Conservation (phyloP, 2,329 filamentous ascomycete genomes). For the Exutisphaerella laricina region DNA sequence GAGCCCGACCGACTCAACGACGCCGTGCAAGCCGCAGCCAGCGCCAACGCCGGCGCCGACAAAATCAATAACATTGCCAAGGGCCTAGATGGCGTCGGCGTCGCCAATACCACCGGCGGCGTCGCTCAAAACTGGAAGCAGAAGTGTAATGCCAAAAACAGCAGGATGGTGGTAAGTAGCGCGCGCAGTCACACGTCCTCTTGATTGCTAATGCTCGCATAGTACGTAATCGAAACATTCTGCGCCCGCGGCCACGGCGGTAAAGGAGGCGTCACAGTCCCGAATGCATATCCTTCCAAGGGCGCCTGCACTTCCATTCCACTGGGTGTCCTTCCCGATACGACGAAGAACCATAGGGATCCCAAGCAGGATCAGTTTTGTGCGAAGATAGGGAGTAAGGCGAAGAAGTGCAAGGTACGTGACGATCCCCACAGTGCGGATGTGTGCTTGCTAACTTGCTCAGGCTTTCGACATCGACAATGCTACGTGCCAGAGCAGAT, state of each 20-base stretch:
- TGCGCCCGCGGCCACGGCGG: not conserved
- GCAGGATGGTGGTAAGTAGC: no score
- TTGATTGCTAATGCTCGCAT: no score
- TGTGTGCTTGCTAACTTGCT: not conserved
- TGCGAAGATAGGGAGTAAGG: not conserved
- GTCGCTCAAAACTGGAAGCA: not conserved
- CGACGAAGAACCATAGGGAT: not conserved
- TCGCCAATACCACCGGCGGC: no score
- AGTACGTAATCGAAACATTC: not conserved
- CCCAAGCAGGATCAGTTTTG: not conserved
- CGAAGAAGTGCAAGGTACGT: not conserved
- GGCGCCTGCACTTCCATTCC: not conserved
- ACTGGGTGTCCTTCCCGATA: not conserved
- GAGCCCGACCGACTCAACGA: not conserved
- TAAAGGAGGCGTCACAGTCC: slow-evolving; percentile 1
- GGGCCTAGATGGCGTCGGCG: no score
- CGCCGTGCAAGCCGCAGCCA: not conserved
- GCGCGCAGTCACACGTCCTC: no score
- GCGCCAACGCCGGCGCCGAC: no score
- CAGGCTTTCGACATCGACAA: not conserved
- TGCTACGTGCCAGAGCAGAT: not conserved
- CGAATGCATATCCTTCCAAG: not conserved
- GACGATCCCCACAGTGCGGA: not conserved
- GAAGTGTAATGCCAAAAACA: not conserved
- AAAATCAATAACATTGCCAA: no score